A percentile compares a stretch with the other conserved stretches of the same genome.
Evolutionary conservation across 345 rosid genomes (phyloP).

Genomic region (Clarkia xantiana): DNA sequence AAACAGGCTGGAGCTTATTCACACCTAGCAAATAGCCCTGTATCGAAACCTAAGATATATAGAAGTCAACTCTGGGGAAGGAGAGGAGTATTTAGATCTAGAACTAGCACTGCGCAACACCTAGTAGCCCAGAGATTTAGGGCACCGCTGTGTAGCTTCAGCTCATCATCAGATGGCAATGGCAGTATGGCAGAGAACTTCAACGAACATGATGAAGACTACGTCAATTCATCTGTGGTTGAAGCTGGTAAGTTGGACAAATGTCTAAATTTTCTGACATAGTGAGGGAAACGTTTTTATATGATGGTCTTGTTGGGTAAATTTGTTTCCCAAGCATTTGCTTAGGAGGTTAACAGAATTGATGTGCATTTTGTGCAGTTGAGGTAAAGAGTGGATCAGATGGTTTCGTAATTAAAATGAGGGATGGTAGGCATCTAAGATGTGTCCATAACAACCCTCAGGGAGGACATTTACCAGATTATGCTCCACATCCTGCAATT

Average conservation of each 20-base stretch:
- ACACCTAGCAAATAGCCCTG: conserved; percentile 6
- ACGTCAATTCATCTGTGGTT: conserved; percentile 62
- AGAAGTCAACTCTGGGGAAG: conserved; percentile 34
- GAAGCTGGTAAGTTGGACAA: conserved; percentile 61
- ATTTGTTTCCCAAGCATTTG: too few relatives aligned
- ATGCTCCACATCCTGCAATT: conserved; percentile 89
- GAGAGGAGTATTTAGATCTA: conserved; percentile 18
- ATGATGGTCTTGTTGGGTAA: neutral
- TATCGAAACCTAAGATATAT: conserved; percentile 17
- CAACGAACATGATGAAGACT: conserved; percentile 70
- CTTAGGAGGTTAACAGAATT: too few relatives aligned
- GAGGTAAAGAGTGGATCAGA: conserved; percentile 88
- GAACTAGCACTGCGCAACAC: conserved; percentile 13
- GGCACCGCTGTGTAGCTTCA: conserved; percentile 45
- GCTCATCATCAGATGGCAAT: conserved; percentile 71
- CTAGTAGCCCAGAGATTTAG: conserved; percentile 16
- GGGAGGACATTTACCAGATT: conserved; percentile 67
- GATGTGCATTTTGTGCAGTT: conserved; percentile 27
- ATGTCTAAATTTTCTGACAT: neutral
- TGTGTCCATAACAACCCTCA: conserved; percentile 88
- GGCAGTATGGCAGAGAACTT: conserved; percentile 82
- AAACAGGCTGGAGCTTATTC: conserved; percentile 38
- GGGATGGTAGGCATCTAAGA: conserved; percentile 78
- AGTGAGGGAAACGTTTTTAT: neutral
- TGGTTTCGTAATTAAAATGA: conserved; percentile 84